A percentile compares a stretch with the other conserved stretches of the same genome.
phyloP scores from a whole-genome alignment of 2,329 filamentous ascomycete genomes.

The Botrytis fabae region DNA sequence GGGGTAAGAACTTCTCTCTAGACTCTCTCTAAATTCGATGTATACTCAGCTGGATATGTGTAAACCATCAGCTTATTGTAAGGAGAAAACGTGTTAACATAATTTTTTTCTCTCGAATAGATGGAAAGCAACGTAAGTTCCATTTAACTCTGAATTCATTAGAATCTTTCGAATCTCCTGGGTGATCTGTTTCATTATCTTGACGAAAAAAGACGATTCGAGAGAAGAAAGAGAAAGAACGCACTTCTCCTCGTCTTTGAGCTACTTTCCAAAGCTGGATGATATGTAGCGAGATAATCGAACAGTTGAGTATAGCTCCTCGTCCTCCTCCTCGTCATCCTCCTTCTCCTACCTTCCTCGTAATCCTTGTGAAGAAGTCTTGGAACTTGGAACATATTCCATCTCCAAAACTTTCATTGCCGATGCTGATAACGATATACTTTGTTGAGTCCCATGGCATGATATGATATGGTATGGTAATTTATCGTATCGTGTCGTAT shows the following conservation, averaged over 20 bases:
- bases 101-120: constrained; percentile 41
- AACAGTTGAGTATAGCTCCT: neutral
- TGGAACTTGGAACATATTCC: neutral
- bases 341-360: neutral
- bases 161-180: neutral
- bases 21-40: neutral
- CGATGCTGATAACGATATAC: neutral
- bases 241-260: neutral
- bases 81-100: constrained; percentile 11
- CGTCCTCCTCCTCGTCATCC: no score
- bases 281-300: constrained; percentile 3
- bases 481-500: neutral
- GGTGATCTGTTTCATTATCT: neutral
- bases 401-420: neutral
- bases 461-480: neutral
- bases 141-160: constrained; percentile 37
- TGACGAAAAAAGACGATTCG: neutral
- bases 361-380: neutral
- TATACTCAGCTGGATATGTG: neutral
- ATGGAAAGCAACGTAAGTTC: constrained; percentile 90
- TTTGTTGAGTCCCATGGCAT: neutral
- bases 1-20: constrained; percentile 42
- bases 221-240: neutral
- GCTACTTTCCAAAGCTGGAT: constrained; percentile 21
- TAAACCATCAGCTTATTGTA: neutral